A percentile compares a stretch with the other conserved stretches of the same genome.
phyloP scores from a whole-genome alignment of 179 eudicot genomes.

The Beta corolliflora region DNA sequence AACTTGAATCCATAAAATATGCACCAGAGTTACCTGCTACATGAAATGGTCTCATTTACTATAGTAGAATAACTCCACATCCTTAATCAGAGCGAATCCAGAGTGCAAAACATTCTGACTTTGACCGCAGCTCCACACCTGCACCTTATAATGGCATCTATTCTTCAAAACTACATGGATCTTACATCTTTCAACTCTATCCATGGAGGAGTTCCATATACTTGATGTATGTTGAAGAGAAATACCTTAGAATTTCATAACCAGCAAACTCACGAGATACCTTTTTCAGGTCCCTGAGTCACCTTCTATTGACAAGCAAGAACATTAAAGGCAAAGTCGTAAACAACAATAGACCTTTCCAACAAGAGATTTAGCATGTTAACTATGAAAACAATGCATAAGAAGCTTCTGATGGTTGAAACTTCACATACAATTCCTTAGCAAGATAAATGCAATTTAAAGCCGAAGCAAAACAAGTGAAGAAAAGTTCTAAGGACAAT shows the following conservation, averaged over 20 bases:
- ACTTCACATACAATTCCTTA: background rate
- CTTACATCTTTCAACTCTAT: background rate
- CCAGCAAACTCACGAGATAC: background rate
- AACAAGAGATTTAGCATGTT: background rate
- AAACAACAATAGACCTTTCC: background rate
- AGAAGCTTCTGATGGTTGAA: background rate
- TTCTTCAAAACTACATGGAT: background rate
- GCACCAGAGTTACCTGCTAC: background rate
- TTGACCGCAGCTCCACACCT: background rate
- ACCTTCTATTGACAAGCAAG: background rate
- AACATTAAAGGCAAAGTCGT: background rate
- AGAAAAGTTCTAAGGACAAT: background rate
- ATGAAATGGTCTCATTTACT: background rate
- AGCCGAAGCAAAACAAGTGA: background rate
- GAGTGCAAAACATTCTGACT: background rate
- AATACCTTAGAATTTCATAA: background rate
- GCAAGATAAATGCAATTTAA: background rate
- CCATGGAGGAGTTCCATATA: background rate
- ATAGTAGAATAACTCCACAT: background rate
- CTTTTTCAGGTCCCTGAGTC: background rate
- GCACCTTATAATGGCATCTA: background rate
- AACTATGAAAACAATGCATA: background rate
- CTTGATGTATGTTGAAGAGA: no score
- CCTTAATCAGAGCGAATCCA: slow-evolving; percentile 7
- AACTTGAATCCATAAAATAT: background rate